Evolutionary conservation across 306 rosid genomes (phyloP).

Genomic region (Mimosa pudica): DNA sequence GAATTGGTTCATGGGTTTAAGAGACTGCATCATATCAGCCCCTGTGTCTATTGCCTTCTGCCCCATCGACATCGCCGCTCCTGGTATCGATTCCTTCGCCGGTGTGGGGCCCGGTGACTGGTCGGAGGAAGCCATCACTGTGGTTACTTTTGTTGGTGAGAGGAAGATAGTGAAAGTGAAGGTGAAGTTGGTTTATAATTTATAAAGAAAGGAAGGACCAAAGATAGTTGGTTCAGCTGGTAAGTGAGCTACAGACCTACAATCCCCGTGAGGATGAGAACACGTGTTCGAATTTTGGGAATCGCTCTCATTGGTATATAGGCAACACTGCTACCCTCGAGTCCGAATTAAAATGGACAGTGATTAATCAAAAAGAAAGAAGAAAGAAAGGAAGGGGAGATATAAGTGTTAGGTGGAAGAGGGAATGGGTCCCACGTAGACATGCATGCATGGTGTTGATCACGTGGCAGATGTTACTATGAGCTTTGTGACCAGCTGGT

Average conservation of each 20-base stretch:
- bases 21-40: conserved; percentile 59
- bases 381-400: not conserved
- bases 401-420: conserved; percentile 25
- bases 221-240: too few relatives aligned
- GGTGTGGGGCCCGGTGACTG: conserved; percentile 34
- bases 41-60: conserved; percentile 64
- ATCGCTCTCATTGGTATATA: too few relatives aligned
- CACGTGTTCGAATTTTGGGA: too few relatives aligned
- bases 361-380: too few relatives aligned
- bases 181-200: not conserved
- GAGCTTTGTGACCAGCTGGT: conserved; percentile 32
- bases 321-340: too few relatives aligned
- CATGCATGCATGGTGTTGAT: conserved; percentile 25
- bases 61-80: conserved; percentile 47
- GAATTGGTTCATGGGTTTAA: conserved; percentile 67
- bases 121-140: conserved; percentile 52
- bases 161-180: not conserved
- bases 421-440: conserved; percentile 40
- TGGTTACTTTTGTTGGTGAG: too few relatives aligned
- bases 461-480: conserved; percentile 38
- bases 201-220: too few relatives aligned
- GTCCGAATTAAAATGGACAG: too few relatives aligned
- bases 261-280: too few relatives aligned
- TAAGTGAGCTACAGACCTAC: too few relatives aligned
- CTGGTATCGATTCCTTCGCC: not conserved